Evolutionary conservation across 1,139 yeast species (phyloP).

Genomic region (Debaryomyces sp.): DNA sequence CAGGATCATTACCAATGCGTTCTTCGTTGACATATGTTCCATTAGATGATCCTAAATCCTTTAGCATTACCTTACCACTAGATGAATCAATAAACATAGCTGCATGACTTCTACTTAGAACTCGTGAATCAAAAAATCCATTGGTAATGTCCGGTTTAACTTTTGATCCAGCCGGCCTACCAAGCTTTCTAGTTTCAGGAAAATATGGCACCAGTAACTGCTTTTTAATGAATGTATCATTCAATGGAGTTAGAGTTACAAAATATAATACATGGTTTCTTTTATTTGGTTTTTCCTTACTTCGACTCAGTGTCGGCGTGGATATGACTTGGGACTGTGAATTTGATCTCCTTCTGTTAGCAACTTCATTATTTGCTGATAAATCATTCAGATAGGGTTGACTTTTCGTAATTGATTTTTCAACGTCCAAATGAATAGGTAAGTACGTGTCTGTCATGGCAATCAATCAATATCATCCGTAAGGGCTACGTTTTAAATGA

Average conservation of each 20-base stretch:
- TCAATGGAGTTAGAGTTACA: constrained; percentile 71
- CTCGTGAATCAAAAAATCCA: constrained; percentile 94
- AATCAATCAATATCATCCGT: neutral
- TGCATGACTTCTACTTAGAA: constrained; percentile 91
- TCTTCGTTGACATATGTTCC: constrained; percentile 89
- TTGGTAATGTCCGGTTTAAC: constrained; percentile 77
- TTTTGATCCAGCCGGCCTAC: constrained; percentile 80
- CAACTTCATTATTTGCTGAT: constrained; percentile 2
- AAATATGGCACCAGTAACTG: constrained; percentile 75
- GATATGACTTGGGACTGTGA: constrained; percentile 38
- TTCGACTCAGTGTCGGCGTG: constrained; percentile 12
- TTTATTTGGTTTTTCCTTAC: constrained; percentile 23
- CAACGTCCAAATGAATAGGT: constrained; percentile 22
- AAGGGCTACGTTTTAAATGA: neutral
- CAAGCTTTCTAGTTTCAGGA: constrained; percentile 85
- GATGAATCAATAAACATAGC: constrained; percentile 76
- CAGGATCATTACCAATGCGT: constrained; percentile 66
- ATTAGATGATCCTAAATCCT: constrained; percentile 88
- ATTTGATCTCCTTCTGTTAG: constrained; percentile 38
- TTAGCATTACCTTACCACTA: constrained; percentile 69
- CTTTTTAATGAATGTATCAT: constrained; percentile 82
- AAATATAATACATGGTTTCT: constrained; percentile 48
- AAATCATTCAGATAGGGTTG: neutral
- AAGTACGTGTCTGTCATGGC: constrained; percentile 20
- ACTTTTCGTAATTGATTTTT: constrained; percentile 9